Percentiles rank a stretch among this genome's conserved stretches.
Evolutionary conservation across 192 early-diverging fungal species (phyloP).

Genomic region (Backusella morwellensis): DNA sequence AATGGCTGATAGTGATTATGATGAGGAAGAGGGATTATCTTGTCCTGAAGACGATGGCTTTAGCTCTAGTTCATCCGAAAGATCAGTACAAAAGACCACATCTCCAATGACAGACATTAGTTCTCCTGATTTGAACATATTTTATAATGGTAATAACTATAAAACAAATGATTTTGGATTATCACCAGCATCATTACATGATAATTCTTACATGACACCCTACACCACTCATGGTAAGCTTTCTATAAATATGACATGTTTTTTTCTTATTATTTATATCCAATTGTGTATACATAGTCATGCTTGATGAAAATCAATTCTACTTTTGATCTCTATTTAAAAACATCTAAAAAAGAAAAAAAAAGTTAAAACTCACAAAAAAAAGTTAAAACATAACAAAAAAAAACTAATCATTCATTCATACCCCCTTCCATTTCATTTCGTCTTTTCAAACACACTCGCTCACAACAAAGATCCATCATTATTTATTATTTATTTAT

Average conservation of each 20-base stretch:
- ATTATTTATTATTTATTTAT: background rate
- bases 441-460: background rate
- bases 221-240: background rate
- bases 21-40: conserved; percentile 1
- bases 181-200: background rate
- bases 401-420: background rate
- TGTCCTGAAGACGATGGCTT: background rate
- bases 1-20: conserved; percentile 3
- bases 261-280: background rate
- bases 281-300: background rate
- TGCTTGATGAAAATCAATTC: background rate
- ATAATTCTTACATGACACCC: background rate
- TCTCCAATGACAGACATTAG: background rate
- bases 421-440: background rate
- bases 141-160: background rate
- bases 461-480: background rate
- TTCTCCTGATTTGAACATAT: background rate
- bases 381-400: background rate
- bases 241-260: background rate
- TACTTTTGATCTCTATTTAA: background rate
- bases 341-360: background rate
- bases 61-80: background rate
- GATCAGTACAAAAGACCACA: background rate
- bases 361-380: background rate
- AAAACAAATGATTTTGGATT: background rate